Evolutionary conservation across 495 filamentous ascomycete genomes (phyloP).

Genomic region (Pseudevernia furfuracea): DNA sequence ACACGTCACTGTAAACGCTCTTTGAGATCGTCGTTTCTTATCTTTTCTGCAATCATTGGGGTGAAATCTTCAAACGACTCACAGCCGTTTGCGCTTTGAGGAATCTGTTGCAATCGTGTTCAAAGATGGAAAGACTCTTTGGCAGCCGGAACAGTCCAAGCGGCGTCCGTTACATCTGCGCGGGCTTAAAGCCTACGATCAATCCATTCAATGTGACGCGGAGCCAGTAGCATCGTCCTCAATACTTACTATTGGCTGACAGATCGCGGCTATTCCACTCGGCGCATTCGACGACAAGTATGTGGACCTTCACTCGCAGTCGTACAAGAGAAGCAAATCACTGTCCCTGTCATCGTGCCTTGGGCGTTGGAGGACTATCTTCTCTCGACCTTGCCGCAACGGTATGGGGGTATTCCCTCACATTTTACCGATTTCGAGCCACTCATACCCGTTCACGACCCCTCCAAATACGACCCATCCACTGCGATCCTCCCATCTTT

Average conservation of each 20-base stretch:
- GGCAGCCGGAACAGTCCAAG: not conserved
- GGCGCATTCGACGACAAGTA: conserved; percentile 26
- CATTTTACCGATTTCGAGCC: conserved; percentile 10
- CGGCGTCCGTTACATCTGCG: not conserved
- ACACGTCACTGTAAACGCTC: not conserved
- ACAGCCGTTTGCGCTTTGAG: not conserved
- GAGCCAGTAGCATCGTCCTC: not conserved
- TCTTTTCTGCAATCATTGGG: not conserved
- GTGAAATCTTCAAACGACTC: not conserved
- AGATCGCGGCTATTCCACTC: conserved; percentile 24
- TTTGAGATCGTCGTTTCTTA: not conserved
- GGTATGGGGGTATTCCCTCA: conserved; percentile 8
- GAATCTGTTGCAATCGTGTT: not conserved
- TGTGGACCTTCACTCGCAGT: conserved; percentile 20
- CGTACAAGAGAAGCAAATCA: conserved; percentile 28
- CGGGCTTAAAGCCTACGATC: not conserved
- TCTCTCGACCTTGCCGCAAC: not conserved
- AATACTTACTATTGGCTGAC: not conserved
- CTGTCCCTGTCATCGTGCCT: conserved; percentile 29
- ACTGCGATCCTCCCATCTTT: conserved; percentile 19
- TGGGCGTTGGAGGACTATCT: conserved; percentile 25
- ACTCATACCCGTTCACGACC: conserved; percentile 28
- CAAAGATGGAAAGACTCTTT: not conserved
- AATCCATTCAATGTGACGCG: not conserved
- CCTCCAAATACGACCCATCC: conserved; percentile 1